Evolutionary conservation across 164 flowering plant genomes (phyloP).

Genomic region (Piper betle): DNA sequence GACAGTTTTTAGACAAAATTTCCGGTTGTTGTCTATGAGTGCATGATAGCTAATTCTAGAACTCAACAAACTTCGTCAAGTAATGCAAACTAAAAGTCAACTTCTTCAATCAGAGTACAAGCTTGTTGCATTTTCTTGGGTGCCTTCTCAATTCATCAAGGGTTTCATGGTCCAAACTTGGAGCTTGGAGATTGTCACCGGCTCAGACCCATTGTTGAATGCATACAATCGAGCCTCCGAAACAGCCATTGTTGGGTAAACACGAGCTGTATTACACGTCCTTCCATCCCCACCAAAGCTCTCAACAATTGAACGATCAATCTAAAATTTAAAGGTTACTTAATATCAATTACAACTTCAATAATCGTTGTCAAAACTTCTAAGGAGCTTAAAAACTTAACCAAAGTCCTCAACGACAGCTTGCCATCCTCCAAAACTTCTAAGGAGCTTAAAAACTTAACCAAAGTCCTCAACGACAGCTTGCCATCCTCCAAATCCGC

Average conservation of each 20-base stretch:
- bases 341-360: too few species aligned
- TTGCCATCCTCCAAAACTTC: conserved; percentile 26
- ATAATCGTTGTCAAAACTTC: too few species aligned
- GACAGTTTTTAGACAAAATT: too few species aligned
- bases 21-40: too few species aligned
- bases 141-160: conserved; percentile 3
- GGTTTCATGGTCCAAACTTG: conserved; percentile 40
- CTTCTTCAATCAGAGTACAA: too few species aligned
- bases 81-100: too few species aligned
- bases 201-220: conserved; percentile 30
- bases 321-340: too few species aligned
- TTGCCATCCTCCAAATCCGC: conserved; percentile 39
- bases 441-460: too few species aligned
- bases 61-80: too few species aligned
- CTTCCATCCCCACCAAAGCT: conserved; percentile 43
- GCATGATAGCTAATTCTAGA: too few species aligned
- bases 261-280: conserved; percentile 37
- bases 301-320: conserved; percentile 10
- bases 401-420: conserved; percentile 76
- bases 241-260: conserved; percentile 31
- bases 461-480: conserved; percentile 76
- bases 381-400: too few species aligned
- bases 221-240: conserved; percentile 19
- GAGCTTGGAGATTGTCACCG: conserved; percentile 19
- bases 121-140: too few species aligned